Base-by-base conservation (phyloP, 768 basidiomycete species). In the Amylocystis lapponica region DNA sequence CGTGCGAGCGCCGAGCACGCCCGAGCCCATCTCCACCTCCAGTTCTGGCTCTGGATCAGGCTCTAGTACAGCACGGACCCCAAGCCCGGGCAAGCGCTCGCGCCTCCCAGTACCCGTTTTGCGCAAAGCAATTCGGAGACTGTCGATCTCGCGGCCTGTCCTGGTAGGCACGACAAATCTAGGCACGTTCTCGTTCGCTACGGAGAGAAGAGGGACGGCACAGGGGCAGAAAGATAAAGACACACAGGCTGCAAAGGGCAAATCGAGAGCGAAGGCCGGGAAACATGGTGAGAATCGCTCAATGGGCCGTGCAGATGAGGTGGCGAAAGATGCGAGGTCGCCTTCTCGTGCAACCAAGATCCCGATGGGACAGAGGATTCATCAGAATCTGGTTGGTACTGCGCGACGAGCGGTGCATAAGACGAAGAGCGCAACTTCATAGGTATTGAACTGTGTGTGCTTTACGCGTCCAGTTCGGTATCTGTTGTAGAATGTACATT, bases 121-220 rank as follows among this genome's bases (percentile, higher is more conserved):
- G n/a, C n/a, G n/a, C 27, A 38, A 34, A 22, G 48, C 41, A 31
- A 48, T 59, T 41, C 46, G 45, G 31, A 44, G 57, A 14, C 42
- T 59, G 37, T 59, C 57, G 38, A 56, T 53, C 40, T 52, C 55
- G 42, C 45, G 46, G 14, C 55, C 55, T 12, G 45, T 57, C 19
- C 43, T 54, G 17, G 47, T 51, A 35, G 58, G 57, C 29, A 49
- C 51, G 36, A 54, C 55, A 36, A 53, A 55, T 45, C 50, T 50
- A 16, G 50, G 39, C 21, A 37, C 45, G 40, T 35, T 33, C 31
- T 17, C 27, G 23, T 41, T 46, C 36, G 4, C 46, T 6, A 27
- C 25, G 11, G 36, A 27, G 21, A 19, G 17, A 14, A 20, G 13
- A 10, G 12, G n/a, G 10, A 29, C 36, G 31, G n/a, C n/a, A n/a